Base-by-base conservation (phyloP, 2,329 filamentous ascomycete species). In the Microcyclospora tardicrescens region DNA sequence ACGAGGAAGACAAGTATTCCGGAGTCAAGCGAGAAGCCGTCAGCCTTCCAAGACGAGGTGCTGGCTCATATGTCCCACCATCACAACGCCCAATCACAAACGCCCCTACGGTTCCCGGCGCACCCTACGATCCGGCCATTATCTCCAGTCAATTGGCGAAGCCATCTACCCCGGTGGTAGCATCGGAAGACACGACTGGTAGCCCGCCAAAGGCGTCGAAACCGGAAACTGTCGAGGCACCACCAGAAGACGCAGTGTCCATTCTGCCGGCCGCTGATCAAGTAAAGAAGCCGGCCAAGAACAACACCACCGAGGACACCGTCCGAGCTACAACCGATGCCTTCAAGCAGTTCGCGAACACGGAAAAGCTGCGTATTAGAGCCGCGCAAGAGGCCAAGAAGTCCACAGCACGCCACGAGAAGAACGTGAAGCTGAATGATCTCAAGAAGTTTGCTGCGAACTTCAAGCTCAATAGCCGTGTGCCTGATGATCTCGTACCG, bases 1-100 rank as follows among this genome's bases (percentile, higher is more conserved):
- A 94, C 47, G 91, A 98, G 62, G 91, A 98, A 64, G 87, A 93
- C 57, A 95, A 91, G 77, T 96, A 96, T 64, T 95, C 87, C 56
- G 89, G 89, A 57, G 91, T 98, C 39, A 80, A 80, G 45, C 79
- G 89, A 47, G 65, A 68, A 39, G 34, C 44, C 15, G 33, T 45
- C 14, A 74, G 80, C 5, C 68, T 93, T 27, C 59, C 66, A 19
- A 71, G 69, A 41, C 69, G 72, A 9, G 67, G 69, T 38, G 61
- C 71, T 15, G 77, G 77, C 61, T 89, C 84, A 61, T 98, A 98
- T 60, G 93, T 82, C 0, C 89, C 91, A 28, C 91, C 91, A 4
- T 89, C 84, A 13, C 76, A 84, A 59, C 77, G 91, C 50, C 81
- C 87, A 8, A 84, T 84, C 13, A 75, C 81, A 27, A 77, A 71